phyloP scores from a whole-genome alignment of 345 rosid genomes.

The Sisymbrium altissimum region DNA sequence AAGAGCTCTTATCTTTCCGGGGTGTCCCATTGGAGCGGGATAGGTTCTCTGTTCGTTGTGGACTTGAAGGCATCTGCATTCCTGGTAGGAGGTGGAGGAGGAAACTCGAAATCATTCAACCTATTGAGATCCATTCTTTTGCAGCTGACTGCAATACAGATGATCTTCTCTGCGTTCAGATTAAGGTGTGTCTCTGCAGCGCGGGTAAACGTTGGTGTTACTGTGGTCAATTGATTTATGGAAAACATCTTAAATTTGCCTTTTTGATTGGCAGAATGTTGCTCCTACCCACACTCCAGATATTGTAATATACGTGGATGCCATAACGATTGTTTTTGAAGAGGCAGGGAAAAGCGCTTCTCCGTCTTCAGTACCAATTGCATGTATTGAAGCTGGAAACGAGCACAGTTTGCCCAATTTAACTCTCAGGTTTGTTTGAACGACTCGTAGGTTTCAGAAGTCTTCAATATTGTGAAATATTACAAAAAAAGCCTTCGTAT shows the following conservation, averaged over 20 bases:
- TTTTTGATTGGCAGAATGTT: slow-evolving; percentile 64
- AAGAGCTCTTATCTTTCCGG: slow-evolving; percentile 77
- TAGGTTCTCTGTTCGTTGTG: slow-evolving; percentile 92
- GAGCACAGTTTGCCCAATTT: slow-evolving; percentile 78
- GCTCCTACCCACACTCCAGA: slow-evolving; percentile 72
- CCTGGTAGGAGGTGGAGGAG: slow-evolving; percentile 97
- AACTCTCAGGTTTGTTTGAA: slow-evolving; percentile 57
- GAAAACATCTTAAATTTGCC: neutral
- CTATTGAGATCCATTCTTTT: slow-evolving; percentile 75
- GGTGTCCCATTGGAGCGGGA: slow-evolving; percentile 82
- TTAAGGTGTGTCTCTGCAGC: slow-evolving; percentile 60
- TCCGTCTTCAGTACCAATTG: slow-evolving; percentile 79
- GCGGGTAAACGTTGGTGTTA: neutral
- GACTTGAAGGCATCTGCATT: slow-evolving; percentile 83
- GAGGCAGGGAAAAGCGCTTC: slow-evolving; percentile 74
- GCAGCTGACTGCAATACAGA: slow-evolving; percentile 87
- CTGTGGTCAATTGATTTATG: slow-evolving; percentile 4
- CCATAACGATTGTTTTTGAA: slow-evolving; percentile 82
- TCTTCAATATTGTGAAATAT: neutral
- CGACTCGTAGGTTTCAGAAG: slow-evolving; percentile 13
- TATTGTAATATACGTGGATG: slow-evolving; percentile 74
- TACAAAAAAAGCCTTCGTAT: neutral
- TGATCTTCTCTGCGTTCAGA: slow-evolving; percentile 93
- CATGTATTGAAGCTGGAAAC: slow-evolving; percentile 91
- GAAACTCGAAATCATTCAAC: slow-evolving; percentile 89